A percentile compares a stretch with the other conserved stretches of the same genome.
phyloP scores from a whole-genome alignment of 768 basidiomycete species.

The Fomitopsis serialis region DNA sequence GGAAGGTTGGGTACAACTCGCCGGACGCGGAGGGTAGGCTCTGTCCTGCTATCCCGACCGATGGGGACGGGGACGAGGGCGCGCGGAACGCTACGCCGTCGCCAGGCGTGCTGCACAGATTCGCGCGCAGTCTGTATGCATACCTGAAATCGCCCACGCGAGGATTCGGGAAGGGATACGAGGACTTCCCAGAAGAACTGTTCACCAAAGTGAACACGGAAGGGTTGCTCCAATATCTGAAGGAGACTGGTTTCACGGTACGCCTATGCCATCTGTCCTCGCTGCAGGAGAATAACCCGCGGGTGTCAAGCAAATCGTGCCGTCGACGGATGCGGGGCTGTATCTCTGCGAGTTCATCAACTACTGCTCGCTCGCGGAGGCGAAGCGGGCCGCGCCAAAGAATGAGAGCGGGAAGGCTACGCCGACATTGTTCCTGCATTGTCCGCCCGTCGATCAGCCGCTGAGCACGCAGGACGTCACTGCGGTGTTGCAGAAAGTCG shows the following conservation, averaged over 20 bases:
- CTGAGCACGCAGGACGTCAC: slow-evolving; percentile 62
- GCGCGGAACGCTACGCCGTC: no score
- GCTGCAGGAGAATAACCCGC: not conserved
- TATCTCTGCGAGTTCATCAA: slow-evolving; percentile 75
- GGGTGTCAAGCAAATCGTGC: slow-evolving; percentile 50
- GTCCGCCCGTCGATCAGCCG: slow-evolving; percentile 62
- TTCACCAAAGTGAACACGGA: slow-evolving; percentile 53
- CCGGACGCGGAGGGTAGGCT: slow-evolving; percentile 55
- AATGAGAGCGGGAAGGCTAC: slow-evolving; percentile 19
- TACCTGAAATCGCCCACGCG: slow-evolving; percentile 8
- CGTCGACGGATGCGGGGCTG: slow-evolving; percentile 74
- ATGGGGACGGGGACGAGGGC: slow-evolving; percentile 1
- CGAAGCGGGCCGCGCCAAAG: slow-evolving; percentile 32
- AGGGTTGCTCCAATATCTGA: slow-evolving; percentile 46
- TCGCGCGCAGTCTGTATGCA: slow-evolving; percentile 1
- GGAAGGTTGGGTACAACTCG: slow-evolving; percentile 65
- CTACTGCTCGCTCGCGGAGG: slow-evolving; percentile 70
- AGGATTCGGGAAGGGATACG: slow-evolving; percentile 37
- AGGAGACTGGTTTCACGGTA: slow-evolving; percentile 46
- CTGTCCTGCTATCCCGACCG: slow-evolving; percentile 32
- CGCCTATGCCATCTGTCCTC: not conserved
- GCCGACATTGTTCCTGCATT: slow-evolving; percentile 64
- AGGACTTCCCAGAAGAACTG: slow-evolving; percentile 49
- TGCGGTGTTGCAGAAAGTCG: slow-evolving; percentile 53
- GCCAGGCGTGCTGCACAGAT: no score